Conservation (phyloP, 495 filamentous ascomycete species). For the Symbiotaphrina buchneri region DNA sequence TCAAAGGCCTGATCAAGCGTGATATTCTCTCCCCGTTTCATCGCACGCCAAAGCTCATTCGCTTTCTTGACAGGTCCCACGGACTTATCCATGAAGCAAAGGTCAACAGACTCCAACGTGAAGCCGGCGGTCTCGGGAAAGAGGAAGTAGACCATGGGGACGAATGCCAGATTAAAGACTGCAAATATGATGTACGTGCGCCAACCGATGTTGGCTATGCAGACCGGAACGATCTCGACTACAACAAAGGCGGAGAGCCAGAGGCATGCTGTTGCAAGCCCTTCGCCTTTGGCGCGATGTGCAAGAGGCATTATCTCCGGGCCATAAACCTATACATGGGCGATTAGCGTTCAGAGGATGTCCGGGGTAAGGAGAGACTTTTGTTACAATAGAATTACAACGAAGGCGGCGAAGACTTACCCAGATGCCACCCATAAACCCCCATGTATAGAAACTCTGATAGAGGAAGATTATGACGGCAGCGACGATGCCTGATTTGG, state of each 20-base stretch:
- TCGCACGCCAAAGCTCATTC: no score
- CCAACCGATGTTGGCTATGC: constrained; percentile 16
- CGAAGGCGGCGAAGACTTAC: neutral
- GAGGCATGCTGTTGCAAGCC: constrained; percentile 9
- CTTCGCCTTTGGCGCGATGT: constrained; percentile 14
- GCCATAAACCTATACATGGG: constrained; percentile 7
- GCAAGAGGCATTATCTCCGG: constrained; percentile 11
- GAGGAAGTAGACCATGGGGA: constrained; percentile 13
- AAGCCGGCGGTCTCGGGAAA: constrained; percentile 13
- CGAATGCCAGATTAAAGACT: constrained; percentile 27
- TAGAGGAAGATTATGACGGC: constrained; percentile 7
- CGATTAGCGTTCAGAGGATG: no score
- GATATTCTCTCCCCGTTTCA: no score
- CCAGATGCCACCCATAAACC: constrained; percentile 8
- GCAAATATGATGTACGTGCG: constrained; percentile 29
- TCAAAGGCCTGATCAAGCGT: no score
- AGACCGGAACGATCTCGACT: constrained; percentile 19
- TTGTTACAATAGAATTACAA: no score
- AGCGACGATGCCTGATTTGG: constrained; percentile 6
- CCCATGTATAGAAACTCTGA: constrained; percentile 9
- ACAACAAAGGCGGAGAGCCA: constrained; percentile 14
- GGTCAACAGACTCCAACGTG: no score
- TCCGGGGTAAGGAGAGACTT: no score
- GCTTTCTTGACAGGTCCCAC: no score
- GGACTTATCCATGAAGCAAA: no score